Percentiles rank a stretch among this genome's conserved stretches.
These are phyloP conservation scores for Erucastrum elatum DNA, from an alignment of 345 rosid species.

Conservation along the genomic window DNA sequence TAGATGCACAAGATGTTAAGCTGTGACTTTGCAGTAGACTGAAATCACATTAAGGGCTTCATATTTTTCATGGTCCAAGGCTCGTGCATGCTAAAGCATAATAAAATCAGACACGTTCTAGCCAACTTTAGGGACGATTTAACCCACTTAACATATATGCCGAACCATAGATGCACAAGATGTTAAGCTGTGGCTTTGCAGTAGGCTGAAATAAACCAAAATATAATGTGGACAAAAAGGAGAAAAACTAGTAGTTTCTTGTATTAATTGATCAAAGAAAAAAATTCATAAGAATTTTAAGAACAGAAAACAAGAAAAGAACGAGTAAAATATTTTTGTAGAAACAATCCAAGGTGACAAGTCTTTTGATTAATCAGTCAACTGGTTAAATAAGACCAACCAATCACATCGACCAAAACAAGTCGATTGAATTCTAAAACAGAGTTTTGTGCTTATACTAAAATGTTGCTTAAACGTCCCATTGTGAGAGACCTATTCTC, in stretches of 20 bases:
- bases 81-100: neutral
- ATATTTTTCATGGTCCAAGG: neutral
- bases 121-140: neutral
- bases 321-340: neutral
- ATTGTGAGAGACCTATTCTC: neutral
- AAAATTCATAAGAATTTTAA: neutral
- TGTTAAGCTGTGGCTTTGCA: neutral
- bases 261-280: neutral
- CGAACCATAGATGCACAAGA: neutral
- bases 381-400: neutral
- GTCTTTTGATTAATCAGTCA: neutral
- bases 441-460: neutral
- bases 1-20: neutral
- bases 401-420: slow-evolving; percentile 7
- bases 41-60: neutral
- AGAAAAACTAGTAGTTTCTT: neutral
- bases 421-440: neutral
- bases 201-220: neutral
- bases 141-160: neutral
- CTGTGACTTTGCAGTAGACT: too few relatives aligned
- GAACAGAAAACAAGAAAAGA: too few relatives aligned
- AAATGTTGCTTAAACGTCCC: neutral
- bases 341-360: neutral
- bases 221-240: neutral
- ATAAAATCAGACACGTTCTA: neutral